phyloP scores from a whole-genome alignment of 305 asterid species.

The Nicotiana rustica region DNA sequence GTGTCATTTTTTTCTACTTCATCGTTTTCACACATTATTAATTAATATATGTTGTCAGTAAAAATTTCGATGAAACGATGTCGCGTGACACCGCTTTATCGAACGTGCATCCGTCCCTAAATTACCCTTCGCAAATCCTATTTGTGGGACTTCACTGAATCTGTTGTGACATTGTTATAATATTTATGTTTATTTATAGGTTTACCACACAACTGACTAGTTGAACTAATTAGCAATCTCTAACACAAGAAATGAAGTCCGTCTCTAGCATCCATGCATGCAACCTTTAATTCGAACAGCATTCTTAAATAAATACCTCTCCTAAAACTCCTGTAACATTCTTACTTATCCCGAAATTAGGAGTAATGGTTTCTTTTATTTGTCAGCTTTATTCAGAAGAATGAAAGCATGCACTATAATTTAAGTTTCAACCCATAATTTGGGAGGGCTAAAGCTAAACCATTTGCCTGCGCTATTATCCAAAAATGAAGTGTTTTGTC shows the following conservation, averaged over 20 bases:
- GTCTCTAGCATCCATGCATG: neutral
- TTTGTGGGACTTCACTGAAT: too few species aligned
- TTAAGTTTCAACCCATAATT: conserved; percentile 26
- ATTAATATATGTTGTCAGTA: too few species aligned
- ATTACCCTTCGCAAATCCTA: too few species aligned
- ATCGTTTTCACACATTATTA: too few species aligned
- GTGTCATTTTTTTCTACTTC: too few species aligned
- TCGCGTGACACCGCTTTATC: too few species aligned
- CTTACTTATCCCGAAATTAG: neutral
- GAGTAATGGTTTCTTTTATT: neutral
- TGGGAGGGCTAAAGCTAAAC: conserved; percentile 26
- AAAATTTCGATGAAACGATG: too few species aligned
- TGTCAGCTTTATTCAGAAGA: neutral
- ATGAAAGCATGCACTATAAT: neutral
- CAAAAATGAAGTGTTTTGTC: conserved; percentile 2
- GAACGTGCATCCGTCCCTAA: too few species aligned
- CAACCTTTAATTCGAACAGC: neutral
- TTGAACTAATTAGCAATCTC: too few species aligned
- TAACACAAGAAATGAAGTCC: neutral
- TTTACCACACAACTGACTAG: too few species aligned
- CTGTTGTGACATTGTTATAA: too few species aligned
- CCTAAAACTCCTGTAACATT: neutral
- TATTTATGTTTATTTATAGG: too few species aligned
- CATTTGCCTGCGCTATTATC: neutral
- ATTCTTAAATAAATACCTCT: neutral